Evolutionary conservation across 805 yeast genomes (phyloP).

Genomic region (Kazachstania psychrophila): DNA sequence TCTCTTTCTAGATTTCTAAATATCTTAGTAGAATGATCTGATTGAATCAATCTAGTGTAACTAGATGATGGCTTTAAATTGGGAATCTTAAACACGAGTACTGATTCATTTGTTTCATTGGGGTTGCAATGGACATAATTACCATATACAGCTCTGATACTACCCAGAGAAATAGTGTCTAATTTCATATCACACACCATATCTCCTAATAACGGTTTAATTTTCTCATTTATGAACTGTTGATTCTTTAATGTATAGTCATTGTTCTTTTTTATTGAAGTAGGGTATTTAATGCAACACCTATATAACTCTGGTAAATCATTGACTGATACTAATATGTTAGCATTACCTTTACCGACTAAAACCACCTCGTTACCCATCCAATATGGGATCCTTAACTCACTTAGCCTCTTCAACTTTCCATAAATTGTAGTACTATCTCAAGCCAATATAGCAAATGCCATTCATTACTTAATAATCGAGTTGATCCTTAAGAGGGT

Average conservation of each 20-base stretch:
- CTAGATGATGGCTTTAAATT: constrained; percentile 10
- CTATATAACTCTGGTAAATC: constrained; percentile 14
- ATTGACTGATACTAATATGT: constrained; percentile 13
- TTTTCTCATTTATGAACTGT: constrained; percentile 8
- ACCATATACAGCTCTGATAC: background rate
- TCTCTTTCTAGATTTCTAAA: constrained; percentile 3
- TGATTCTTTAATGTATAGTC: constrained; percentile 15
- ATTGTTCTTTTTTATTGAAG: constrained; percentile 16
- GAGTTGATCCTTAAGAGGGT: too few species aligned
- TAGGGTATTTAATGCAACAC: constrained; percentile 16
- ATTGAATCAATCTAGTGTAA: constrained; percentile 2
- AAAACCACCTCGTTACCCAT: too few species aligned
- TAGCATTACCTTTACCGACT: constrained; percentile 24
- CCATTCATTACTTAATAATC: too few species aligned
- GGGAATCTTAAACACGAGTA: constrained; percentile 12
- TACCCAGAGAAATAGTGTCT: constrained; percentile 2
- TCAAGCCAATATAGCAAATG: too few species aligned
- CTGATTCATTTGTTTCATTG: constrained; percentile 1
- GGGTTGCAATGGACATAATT: background rate
- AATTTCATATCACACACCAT: constrained; percentile 12
- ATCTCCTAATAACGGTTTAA: constrained; percentile 10
- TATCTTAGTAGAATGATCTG: constrained; percentile 22
- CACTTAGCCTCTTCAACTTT: too few species aligned
- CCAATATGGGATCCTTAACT: too few species aligned
- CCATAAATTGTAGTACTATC: too few species aligned